Conservation (phyloP, 192 early-diverging fungal species). For the Glomus cerebriforme region DNA sequence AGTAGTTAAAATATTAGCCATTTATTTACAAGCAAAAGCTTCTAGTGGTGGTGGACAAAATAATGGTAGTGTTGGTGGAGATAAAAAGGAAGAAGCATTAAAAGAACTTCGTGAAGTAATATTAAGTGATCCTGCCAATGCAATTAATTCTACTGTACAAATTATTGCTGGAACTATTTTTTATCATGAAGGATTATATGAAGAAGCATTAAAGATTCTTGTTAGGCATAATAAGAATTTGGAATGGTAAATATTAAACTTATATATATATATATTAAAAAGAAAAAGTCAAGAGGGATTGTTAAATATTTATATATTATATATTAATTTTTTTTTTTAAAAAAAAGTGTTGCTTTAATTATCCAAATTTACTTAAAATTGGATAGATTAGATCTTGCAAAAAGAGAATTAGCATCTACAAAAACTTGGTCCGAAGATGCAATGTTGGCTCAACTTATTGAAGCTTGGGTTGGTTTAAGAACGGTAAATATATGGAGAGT, state of each 20-base stretch:
- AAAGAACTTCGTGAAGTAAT: conserved; percentile 51
- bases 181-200: conserved; percentile 56
- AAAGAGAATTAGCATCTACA: conserved; percentile 68
- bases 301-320: background rate
- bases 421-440: conserved; percentile 97
- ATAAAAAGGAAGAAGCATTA: conserved; percentile 48
- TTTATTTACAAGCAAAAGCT: conserved; percentile 53
- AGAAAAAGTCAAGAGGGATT: too few species aligned
- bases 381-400: conserved; percentile 84
- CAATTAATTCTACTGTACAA: conserved; percentile 57
- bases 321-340: conserved; percentile 1
- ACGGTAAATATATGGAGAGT: conserved; percentile 46
- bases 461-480: conserved; percentile 82
- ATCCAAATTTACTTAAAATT: conserved; percentile 78
- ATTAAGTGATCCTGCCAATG: conserved; percentile 52
- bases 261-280: conserved; percentile 1
- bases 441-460: conserved; percentile 86
- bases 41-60: background rate
- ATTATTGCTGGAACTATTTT: conserved; percentile 68
- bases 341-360: conserved; percentile 67
- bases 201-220: conserved; percentile 75
- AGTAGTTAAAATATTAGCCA: conserved; percentile 68
- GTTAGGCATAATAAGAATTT: conserved; percentile 70
- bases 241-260: conserved; percentile 66
- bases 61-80: background rate